Evolutionary conservation across 371 early-diverging fungal genomes (phyloP).

Genomic region (Mucor circinelloides): DNA sequence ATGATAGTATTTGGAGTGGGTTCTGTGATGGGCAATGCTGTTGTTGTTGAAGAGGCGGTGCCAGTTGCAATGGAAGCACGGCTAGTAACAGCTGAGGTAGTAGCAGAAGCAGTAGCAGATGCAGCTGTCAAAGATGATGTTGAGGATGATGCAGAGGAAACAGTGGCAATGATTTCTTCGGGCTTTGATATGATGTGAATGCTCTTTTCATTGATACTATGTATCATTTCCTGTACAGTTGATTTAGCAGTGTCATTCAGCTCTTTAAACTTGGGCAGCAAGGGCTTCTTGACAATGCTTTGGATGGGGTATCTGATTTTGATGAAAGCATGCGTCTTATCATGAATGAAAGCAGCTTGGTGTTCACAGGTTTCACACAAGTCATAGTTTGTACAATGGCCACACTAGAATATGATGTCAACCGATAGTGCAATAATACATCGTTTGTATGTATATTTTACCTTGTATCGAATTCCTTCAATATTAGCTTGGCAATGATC

Average conservation of each 20-base stretch:
- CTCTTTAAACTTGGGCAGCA: conserved; percentile 19
- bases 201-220: background rate
- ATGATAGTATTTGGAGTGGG: background rate
- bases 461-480: conserved; percentile 59
- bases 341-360: conserved; percentile 32
- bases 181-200: background rate
- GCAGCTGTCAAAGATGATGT: background rate
- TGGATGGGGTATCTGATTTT: conserved; percentile 48
- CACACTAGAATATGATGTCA: conserved; percentile 45
- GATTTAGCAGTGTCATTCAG: background rate
- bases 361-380: conserved; percentile 60
- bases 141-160: background rate
- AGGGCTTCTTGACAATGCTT: background rate
- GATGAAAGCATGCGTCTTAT: conserved; percentile 51
- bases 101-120: background rate
- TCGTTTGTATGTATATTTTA: conserved; percentile 15
- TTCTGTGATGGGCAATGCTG: background rate
- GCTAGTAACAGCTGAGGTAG: too few species aligned
- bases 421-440: background rate
- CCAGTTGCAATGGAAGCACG: background rate
- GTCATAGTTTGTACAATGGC: conserved; percentile 59
- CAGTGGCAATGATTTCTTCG: background rate
- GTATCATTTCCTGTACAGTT: background rate
- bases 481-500: conserved; percentile 51
- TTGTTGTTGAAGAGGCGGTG: background rate